Conservation (phyloP, 2,329 filamentous ascomycete genomes). For the Lasiodiplodia sp. region DNA sequence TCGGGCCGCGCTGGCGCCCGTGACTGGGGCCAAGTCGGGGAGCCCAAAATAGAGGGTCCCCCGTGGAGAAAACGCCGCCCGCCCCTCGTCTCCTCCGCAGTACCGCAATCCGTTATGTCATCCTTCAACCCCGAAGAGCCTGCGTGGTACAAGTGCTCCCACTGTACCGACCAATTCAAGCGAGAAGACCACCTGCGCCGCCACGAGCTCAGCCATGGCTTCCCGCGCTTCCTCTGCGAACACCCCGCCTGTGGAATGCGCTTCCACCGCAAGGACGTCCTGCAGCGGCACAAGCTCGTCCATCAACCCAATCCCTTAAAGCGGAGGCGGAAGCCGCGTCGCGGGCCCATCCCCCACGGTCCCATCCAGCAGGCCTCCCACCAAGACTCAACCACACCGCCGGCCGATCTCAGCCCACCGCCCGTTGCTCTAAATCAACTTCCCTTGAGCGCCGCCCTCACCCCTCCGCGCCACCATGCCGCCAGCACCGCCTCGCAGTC, state of each 20-base stretch:
- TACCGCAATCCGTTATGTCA: constrained; percentile 27
- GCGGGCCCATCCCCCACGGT: constrained; percentile 26
- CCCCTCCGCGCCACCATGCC: constrained; percentile 8
- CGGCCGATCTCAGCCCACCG: not conserved
- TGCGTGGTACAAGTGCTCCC: constrained; percentile 30
- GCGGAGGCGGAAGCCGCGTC: constrained; percentile 26
- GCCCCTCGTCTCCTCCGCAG: constrained; percentile 28
- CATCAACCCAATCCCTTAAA: constrained; percentile 31
- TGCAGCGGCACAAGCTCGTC: constrained; percentile 31
- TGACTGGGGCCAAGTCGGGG: constrained; percentile 5
- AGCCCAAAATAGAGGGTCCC: constrained; percentile 15
- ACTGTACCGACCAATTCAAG: constrained; percentile 31
- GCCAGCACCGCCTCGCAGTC: constrained; percentile 1
- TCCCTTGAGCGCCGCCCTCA: not conserved
- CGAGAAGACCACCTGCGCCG: constrained; percentile 32
- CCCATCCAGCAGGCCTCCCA: constrained; percentile 24
- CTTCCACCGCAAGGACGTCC: constrained; percentile 32
- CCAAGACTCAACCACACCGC: constrained; percentile 5
- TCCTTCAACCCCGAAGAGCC: constrained; percentile 12
- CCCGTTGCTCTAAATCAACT: not conserved
- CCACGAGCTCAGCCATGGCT: constrained; percentile 32
- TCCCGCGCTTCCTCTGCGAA: constrained; percentile 31
- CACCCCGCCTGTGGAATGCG: constrained; percentile 31
- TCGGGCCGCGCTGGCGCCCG: constrained; percentile 19
- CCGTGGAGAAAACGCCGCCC: constrained; percentile 27